These are phyloP conservation scores for Plasmopara viticola DNA, from an alignment of 352 stramenopile species.

Conservation along the genomic window DNA sequence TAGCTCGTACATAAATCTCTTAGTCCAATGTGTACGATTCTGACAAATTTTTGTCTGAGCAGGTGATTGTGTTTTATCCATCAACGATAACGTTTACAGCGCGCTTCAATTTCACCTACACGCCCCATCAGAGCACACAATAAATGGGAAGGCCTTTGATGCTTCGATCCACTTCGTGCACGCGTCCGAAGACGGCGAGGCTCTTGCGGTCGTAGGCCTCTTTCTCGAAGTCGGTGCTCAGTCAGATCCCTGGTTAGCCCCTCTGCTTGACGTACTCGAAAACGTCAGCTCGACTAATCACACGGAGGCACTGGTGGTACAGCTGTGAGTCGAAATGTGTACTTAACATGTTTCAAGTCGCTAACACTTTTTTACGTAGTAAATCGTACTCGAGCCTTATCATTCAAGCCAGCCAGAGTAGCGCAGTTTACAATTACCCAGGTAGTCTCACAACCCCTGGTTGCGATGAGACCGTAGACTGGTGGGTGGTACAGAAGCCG, in stretches of 20 bases:
- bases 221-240: constrained; percentile 17
- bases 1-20: too few species aligned
- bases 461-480: constrained; percentile 51
- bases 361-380: neutral
- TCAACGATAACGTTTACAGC: constrained; percentile 9
- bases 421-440: constrained; percentile 46
- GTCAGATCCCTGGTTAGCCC: constrained; percentile 25
- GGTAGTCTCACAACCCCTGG: constrained; percentile 53
- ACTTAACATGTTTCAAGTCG: too few species aligned
- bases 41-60: too few species aligned
- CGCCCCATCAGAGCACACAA: constrained; percentile 49
- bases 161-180: constrained; percentile 64
- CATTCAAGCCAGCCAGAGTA: neutral
- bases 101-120: constrained; percentile 44
- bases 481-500: constrained; percentile 55
- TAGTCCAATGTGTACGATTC: too few species aligned
- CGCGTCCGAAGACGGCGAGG: constrained; percentile 25
- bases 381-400: neutral
- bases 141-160: constrained; percentile 39
- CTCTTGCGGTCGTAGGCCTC: constrained; percentile 38
- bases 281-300: constrained; percentile 19
- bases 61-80: too few species aligned
- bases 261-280: constrained; percentile 31
- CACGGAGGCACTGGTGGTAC: constrained; percentile 9
- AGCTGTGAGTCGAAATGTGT: constrained; percentile 23